phyloP scores from a whole-genome alignment of 768 basidiomycete genomes.

The Chalciporus sphaerocephalus region DNA sequence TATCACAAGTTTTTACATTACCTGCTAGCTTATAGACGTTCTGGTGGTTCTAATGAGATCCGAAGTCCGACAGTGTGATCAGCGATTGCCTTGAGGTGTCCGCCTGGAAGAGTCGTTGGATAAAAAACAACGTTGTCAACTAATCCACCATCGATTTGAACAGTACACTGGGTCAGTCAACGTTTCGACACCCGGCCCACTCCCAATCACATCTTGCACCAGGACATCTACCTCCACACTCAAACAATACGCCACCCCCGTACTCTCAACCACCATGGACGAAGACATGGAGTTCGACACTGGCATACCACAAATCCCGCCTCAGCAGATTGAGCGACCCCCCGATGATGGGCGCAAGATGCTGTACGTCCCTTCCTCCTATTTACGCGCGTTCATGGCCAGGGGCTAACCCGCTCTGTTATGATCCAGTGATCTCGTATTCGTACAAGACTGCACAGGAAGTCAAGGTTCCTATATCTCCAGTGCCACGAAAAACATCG shows the following conservation, averaged over 20 bases:
- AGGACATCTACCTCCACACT: slow-evolving; percentile 8
- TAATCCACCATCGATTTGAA: slow-evolving; percentile 15
- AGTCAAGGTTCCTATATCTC: slow-evolving; percentile 87
- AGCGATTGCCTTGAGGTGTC: slow-evolving; percentile 35
- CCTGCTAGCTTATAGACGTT: slow-evolving; percentile 16
- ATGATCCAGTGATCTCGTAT: slow-evolving; percentile 75
- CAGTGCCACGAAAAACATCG: slow-evolving; percentile 95
- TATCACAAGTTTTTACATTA: slow-evolving; percentile 9
- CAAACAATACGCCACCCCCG: neutral
- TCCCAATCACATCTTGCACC: neutral
- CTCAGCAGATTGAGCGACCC: slow-evolving; percentile 34
- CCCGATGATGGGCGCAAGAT: slow-evolving; percentile 55
- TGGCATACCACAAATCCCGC: slow-evolving; percentile 29
- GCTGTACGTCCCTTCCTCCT: slow-evolving; percentile 50
- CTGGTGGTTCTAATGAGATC: slow-evolving; percentile 22
- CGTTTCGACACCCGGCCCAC: neutral
- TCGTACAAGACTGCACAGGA: slow-evolving; percentile 93
- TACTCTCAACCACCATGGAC: slow-evolving; percentile 52
- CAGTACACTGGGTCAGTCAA: neutral
- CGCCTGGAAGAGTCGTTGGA: slow-evolving; percentile 24
- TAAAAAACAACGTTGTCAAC: slow-evolving; percentile 12
- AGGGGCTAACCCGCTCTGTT: slow-evolving; percentile 16
- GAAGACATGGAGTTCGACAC: slow-evolving; percentile 72
- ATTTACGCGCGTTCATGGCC: neutral
- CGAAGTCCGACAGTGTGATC: slow-evolving; percentile 35